phyloP scores from a whole-genome alignment of 257 asterid genomes.

The Solanum tarijense region DNA sequence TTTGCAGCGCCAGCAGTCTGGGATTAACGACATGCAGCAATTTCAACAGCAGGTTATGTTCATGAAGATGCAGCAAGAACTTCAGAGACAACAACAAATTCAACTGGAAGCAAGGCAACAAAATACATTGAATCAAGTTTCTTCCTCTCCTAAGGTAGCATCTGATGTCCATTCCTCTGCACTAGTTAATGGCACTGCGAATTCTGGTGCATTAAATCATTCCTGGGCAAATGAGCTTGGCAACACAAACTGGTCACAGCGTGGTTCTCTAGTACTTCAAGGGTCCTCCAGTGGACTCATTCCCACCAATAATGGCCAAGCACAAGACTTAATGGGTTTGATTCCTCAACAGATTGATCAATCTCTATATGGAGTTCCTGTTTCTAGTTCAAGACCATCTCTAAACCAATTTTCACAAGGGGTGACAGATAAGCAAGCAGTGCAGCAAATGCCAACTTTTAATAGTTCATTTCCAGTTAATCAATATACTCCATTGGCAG shows the following conservation, averaged over 20 bases:
- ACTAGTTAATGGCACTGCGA: constrained; percentile 28
- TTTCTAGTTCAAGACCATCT: constrained; percentile 62
- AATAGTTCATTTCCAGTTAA: constrained; percentile 28
- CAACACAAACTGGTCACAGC: constrained; percentile 48
- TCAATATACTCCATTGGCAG: constrained; percentile 30
- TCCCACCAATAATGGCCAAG: constrained; percentile 42
- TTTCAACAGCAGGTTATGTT: constrained; percentile 63
- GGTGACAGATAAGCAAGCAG: constrained; percentile 37
- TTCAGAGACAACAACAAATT: constrained; percentile 62
- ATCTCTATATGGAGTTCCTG: constrained; percentile 86
- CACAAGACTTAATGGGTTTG: constrained; percentile 35
- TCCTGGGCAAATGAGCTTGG: constrained; percentile 47
- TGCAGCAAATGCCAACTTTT: constrained; percentile 32
- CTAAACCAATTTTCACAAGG: constrained; percentile 43
- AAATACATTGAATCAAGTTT: constrained; percentile 32
- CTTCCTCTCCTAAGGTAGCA: constrained; percentile 33
- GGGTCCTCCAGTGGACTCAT: constrained; percentile 50
- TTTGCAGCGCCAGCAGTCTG: constrained; percentile 67
- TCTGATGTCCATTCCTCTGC: constrained; percentile 48
- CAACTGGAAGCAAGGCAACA: constrained; percentile 52
- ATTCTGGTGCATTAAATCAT: constrained; percentile 36
- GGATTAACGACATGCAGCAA: constrained; percentile 56
- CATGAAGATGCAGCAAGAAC: constrained; percentile 68
- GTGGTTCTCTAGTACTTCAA: constrained; percentile 42
- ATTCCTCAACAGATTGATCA: constrained; percentile 64